Evolutionary conservation across 305 asterid species (phyloP).

Genomic region (Fraxinus dipetala): DNA sequence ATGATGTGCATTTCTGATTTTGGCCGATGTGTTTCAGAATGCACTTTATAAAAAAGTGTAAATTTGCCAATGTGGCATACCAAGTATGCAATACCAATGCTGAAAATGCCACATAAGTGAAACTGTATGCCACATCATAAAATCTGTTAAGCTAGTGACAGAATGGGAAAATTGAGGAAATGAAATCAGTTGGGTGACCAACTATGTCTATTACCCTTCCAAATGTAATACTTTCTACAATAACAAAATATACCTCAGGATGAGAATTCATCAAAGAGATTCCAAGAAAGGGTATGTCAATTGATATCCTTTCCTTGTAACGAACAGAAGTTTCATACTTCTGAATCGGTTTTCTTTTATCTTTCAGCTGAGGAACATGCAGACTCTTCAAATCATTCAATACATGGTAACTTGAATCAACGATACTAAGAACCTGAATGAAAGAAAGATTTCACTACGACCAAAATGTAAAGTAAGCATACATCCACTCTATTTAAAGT

Average conservation of each 20-base stretch:
- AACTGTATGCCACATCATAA: background rate
- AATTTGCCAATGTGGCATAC: background rate
- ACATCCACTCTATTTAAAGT: constrained; percentile 18
- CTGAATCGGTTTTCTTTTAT: constrained; percentile 48
- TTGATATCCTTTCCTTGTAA: constrained; percentile 62
- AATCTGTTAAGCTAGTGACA: background rate
- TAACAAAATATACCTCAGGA: constrained; percentile 62
- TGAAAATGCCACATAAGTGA: background rate
- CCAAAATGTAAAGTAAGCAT: constrained; percentile 22
- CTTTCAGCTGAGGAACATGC: constrained; percentile 48
- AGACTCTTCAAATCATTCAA: constrained; percentile 65
- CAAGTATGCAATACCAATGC: background rate
- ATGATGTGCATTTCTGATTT: background rate
- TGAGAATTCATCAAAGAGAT: constrained; percentile 80
- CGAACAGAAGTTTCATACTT: constrained; percentile 45
- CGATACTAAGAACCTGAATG: constrained; percentile 81
- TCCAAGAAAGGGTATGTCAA: constrained; percentile 84
- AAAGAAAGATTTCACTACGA: constrained; percentile 17
- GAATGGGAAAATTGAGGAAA: background rate
- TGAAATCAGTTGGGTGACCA: background rate
- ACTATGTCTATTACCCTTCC: background rate
- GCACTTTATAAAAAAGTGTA: background rate
- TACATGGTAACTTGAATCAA: constrained; percentile 81
- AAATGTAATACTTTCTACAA: constrained; percentile 4
- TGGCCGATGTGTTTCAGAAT: background rate